Percentiles rank a stretch among this genome's conserved stretches.
Evolutionary conservation across 1,139 yeast genomes (phyloP).

Genomic region (Suhomyces choctaworum): DNA sequence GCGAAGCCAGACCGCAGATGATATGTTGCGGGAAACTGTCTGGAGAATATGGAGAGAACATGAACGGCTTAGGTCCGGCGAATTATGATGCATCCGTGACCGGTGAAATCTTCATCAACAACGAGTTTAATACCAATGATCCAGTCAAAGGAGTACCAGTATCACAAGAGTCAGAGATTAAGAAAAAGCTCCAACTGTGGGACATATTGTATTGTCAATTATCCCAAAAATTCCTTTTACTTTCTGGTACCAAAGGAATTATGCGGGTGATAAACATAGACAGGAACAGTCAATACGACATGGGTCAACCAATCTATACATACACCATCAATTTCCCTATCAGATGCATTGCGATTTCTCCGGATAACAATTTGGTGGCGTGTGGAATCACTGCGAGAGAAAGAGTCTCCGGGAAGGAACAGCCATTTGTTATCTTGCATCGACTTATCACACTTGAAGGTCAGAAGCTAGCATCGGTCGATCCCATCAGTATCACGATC

Average conservation of each 20-base stretch:
- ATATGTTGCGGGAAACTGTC: slow-evolving; percentile 66
- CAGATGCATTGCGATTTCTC: slow-evolving; percentile 71
- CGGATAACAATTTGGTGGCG: slow-evolving; percentile 65
- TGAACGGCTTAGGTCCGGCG: slow-evolving; percentile 33
- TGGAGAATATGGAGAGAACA: slow-evolving; percentile 63
- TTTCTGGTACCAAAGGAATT: slow-evolving; percentile 75
- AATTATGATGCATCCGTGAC: slow-evolving; percentile 18
- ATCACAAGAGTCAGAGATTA: slow-evolving; percentile 21
- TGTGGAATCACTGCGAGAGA: slow-evolving; percentile 84
- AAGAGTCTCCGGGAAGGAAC: slow-evolving; percentile 67
- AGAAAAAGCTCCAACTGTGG: slow-evolving; percentile 49
- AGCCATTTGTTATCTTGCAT: slow-evolving; percentile 75
- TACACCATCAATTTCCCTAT: slow-evolving; percentile 74
- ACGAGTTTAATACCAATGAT: slow-evolving; percentile 33
- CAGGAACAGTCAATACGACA: slow-evolving; percentile 28
- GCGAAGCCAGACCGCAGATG: slow-evolving; percentile 52
- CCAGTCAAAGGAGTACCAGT: slow-evolving; percentile 16
- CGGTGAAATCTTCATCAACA: slow-evolving; percentile 32
- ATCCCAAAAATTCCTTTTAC: slow-evolving; percentile 58
- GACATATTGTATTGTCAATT: slow-evolving; percentile 67
- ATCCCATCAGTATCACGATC: slow-evolving; percentile 70
- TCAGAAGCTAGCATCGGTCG: slow-evolving; percentile 33
- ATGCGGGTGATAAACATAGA: slow-evolving; percentile 63
- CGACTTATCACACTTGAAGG: slow-evolving; percentile 32
- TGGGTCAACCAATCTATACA: slow-evolving; percentile 68